Evolutionary conservation across 768 basidiomycete genomes (phyloP).

Genomic region (Pulveroboletus sp.): DNA sequence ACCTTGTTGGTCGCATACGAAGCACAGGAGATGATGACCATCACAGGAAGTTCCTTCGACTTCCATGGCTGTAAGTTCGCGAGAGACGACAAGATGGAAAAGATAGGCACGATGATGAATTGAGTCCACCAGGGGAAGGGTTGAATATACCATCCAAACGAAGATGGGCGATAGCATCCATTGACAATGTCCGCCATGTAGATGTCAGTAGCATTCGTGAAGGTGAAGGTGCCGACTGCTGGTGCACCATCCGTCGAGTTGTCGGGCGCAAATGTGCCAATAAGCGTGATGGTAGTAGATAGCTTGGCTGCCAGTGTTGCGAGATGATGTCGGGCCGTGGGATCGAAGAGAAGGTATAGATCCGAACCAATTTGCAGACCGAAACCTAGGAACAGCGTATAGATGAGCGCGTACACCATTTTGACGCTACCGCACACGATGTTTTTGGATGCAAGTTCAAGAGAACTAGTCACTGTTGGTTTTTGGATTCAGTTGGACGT

Average conservation of each 20-base stretch:
- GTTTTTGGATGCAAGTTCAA: conserved; percentile 84
- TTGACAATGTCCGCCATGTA: conserved; percentile 47
- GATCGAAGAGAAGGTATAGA: conserved; percentile 72
- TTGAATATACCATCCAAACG: conserved; percentile 75
- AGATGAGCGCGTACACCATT: conserved; percentile 88
- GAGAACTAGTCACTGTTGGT: conserved; percentile 67
- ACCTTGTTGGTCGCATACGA: conserved; percentile 78
- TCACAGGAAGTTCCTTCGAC: conserved; percentile 71
- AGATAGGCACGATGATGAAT: conserved; percentile 73
- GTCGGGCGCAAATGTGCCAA: conserved; percentile 70
- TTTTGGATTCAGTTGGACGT: conserved; percentile 7
- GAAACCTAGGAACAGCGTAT: conserved; percentile 82
- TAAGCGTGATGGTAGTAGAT: conserved; percentile 47
- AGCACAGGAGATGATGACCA: conserved; percentile 82
- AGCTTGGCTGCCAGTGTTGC: conserved; percentile 52
- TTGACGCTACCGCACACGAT: conserved; percentile 82
- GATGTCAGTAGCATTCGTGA: conserved; percentile 51
- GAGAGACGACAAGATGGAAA: conserved; percentile 69
- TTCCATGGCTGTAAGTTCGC: conserved; percentile 75
- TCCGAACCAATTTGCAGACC: conserved; percentile 84
- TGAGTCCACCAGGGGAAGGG: conserved; percentile 78
- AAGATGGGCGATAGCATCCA: conserved; percentile 70
- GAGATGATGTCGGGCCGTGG: conserved; percentile 48
- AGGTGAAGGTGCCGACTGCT: conserved; percentile 62
- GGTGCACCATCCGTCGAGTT: conserved; percentile 42